These are phyloP conservation scores for Orbilia blumenaviensis DNA, from an alignment of 2,329 filamentous ascomycete genomes.

Conservation along the genomic window DNA sequence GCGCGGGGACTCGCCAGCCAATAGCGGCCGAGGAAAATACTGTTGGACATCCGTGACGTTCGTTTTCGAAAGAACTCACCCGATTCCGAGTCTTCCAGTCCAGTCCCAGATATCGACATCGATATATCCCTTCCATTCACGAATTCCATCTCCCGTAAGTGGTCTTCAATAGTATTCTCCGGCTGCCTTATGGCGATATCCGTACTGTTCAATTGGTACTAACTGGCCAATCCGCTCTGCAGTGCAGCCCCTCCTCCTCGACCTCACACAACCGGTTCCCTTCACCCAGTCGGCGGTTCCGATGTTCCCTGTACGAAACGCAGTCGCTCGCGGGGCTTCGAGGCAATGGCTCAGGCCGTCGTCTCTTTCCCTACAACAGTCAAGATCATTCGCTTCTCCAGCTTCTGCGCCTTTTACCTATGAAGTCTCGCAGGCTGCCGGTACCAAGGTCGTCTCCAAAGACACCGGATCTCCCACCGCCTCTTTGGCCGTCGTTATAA, in stretches of 20 bases:
- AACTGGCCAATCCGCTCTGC: background rate
- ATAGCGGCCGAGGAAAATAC: constrained; percentile 48
- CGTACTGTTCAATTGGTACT: constrained; percentile 29
- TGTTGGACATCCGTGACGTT: constrained; percentile 43
- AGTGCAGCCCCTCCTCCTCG: constrained; percentile 23
- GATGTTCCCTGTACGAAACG: constrained; percentile 47
- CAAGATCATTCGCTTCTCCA: constrained; percentile 64
- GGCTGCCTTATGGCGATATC: background rate
- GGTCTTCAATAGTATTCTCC: background rate
- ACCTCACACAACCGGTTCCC: constrained; percentile 17
- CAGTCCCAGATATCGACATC: constrained; percentile 18
- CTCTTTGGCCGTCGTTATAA: constrained; percentile 88
- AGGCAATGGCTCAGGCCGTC: constrained; percentile 45
- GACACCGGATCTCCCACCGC: constrained; percentile 88
- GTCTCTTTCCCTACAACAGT: constrained; percentile 33
- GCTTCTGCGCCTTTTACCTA: constrained; percentile 83
- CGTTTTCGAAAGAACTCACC: constrained; percentile 14
- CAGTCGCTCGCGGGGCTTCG: constrained; percentile 44
- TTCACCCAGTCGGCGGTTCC: constrained; percentile 28
- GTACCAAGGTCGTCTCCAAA: constrained; percentile 91
- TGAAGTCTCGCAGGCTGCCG: constrained; percentile 83
- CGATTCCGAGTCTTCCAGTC: constrained; percentile 20
- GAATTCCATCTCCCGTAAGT: constrained; percentile 22
- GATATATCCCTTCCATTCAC: background rate
- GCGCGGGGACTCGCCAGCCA: constrained; percentile 15